Conservation (phyloP, 2,329 filamentous ascomycete genomes). For the Scleromitrula shiraiana region DNA sequence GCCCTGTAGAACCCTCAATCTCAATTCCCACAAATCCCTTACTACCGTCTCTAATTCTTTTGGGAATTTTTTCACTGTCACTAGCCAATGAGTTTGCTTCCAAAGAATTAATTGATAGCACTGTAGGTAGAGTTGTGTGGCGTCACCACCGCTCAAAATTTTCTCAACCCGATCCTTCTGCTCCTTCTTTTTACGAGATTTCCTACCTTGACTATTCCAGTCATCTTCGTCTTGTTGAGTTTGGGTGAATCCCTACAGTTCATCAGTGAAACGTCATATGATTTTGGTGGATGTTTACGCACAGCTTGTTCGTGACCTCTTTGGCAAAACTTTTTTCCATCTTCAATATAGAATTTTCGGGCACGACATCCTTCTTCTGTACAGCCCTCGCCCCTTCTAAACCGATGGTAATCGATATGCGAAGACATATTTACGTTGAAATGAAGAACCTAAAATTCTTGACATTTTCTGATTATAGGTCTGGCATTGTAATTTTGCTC, state of each 20-base stretch:
- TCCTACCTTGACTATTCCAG: conserved; percentile 52
- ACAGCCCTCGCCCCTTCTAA: conserved; percentile 40
- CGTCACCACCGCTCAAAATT: conserved; percentile 57
- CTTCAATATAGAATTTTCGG: conserved; percentile 48
- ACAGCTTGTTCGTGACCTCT: conserved; percentile 59
- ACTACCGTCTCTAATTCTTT: conserved; percentile 70
- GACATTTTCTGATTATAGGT: too few relatives aligned
- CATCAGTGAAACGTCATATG: conserved; percentile 15
- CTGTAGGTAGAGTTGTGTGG: conserved; percentile 72
- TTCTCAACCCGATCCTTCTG: conserved; percentile 49
- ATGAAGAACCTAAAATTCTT: too few relatives aligned
- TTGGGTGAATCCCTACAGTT: conserved; percentile 30
- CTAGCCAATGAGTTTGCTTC: conserved; percentile 69
- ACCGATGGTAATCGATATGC: conserved; percentile 29
- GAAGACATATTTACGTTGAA: too few relatives aligned
- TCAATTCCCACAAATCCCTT: conserved; percentile 75
- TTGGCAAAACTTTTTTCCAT: conserved; percentile 57
- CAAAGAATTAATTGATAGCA: conserved; percentile 77
- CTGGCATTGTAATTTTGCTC: too few relatives aligned
- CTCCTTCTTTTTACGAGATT: conserved; percentile 48
- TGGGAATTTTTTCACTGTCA: conserved; percentile 58
- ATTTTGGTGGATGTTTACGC: neutral
- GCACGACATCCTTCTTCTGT: conserved; percentile 54
- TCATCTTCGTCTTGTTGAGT: conserved; percentile 58
- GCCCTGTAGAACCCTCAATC: conserved; percentile 32